These are phyloP conservation scores for Phylloporus arenicola DNA, from an alignment of 768 basidiomycete species.

Conservation along the genomic window DNA sequence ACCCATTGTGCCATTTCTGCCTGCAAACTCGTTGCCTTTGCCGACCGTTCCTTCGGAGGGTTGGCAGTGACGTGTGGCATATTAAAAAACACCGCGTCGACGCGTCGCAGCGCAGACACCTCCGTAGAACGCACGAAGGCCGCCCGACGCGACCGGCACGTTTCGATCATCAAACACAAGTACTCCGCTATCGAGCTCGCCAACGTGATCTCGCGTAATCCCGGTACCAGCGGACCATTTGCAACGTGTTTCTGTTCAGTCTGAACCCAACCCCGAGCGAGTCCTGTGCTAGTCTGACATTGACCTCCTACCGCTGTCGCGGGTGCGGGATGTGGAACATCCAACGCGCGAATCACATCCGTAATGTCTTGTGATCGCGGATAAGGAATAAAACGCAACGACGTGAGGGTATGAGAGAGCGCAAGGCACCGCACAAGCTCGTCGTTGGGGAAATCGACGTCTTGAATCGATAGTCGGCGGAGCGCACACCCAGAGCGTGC, in stretches of 20 bases:
- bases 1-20: neutral
- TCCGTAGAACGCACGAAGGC: neutral
- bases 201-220: constrained; percentile 13
- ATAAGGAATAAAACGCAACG: constrained; percentile 13
- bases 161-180: constrained; percentile 7
- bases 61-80: constrained; percentile 3
- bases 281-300: neutral
- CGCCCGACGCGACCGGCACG: constrained; percentile 8
- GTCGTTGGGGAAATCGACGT: constrained; percentile 13
- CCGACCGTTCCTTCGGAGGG: neutral
- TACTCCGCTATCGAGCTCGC: constrained; percentile 10
- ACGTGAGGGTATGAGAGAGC: constrained; percentile 7
- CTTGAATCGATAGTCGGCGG: constrained; percentile 10
- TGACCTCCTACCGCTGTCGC: neutral
- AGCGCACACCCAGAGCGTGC: constrained; percentile 13
- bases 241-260: neutral
- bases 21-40: neutral
- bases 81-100: constrained; percentile 9
- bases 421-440: constrained; percentile 18
- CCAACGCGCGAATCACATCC: constrained; percentile 7
- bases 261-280: neutral
- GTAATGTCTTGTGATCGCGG: constrained; percentile 13
- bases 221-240: constrained; percentile 1
- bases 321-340: neutral
- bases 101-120: constrained; percentile 4